Evolutionary conservation across 2,329 filamentous ascomycete genomes (phyloP).

Genomic region (Aspergillus aculeatinus): DNA sequence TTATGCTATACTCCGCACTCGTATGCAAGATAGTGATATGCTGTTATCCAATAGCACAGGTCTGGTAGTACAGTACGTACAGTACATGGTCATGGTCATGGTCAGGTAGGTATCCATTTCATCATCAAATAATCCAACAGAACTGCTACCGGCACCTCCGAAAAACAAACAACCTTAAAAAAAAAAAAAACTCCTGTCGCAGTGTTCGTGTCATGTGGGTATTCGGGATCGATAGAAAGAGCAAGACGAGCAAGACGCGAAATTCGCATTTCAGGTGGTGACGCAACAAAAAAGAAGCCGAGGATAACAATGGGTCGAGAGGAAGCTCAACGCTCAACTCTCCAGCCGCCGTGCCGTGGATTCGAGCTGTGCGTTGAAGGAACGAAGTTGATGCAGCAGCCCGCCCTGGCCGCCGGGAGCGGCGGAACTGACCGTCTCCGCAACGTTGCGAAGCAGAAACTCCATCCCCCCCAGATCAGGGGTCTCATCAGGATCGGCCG

Average conservation of each 20-base stretch:
- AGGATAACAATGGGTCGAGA: too few relatives aligned
- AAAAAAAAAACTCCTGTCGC: not conserved
- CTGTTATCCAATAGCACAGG: not conserved
- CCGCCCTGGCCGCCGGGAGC: constrained; percentile 42
- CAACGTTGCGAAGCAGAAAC: constrained; percentile 44
- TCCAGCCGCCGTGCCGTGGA: constrained; percentile 30
- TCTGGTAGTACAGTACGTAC: too few relatives aligned
- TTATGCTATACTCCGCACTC: too few relatives aligned
- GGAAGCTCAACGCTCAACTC: constrained; percentile 13
- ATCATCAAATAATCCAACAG: not conserved
- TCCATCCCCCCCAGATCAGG: constrained; percentile 37
- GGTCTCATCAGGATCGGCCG: constrained; percentile 14
- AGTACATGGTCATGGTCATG: not conserved
- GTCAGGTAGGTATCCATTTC: not conserved
- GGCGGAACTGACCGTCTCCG: constrained; percentile 41
- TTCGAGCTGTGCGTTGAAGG: constrained; percentile 47
- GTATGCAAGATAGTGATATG: too few relatives aligned
- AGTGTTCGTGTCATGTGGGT: not conserved
- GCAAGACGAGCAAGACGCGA: not conserved
- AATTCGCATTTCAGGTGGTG: too few relatives aligned
- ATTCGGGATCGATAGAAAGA: not conserved
- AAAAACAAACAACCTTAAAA: not conserved
- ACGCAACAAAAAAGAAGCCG: not conserved
- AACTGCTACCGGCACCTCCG: not conserved
- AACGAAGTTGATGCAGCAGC: constrained; percentile 40